Percentiles rank a stretch among this genome's conserved stretches.
Conservation (phyloP, 2,329 filamentous ascomycete genomes). For the Phyllachora maydis region DNA sequence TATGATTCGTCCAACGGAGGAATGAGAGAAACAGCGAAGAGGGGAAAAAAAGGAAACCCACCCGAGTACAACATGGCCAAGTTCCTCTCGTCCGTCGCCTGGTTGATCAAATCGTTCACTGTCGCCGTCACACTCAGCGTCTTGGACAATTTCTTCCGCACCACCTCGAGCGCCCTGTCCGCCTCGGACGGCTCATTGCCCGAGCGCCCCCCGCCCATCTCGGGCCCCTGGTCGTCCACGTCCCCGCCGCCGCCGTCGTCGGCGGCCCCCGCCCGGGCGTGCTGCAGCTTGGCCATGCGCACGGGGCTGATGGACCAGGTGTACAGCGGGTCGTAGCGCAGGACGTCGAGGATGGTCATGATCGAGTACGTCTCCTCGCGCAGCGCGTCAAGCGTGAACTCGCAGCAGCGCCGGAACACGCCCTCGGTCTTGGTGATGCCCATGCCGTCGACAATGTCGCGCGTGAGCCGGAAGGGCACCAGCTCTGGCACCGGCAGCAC, state of each 20-base stretch:
- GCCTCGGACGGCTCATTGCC: constrained; percentile 52
- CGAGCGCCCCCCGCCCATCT: constrained; percentile 17
- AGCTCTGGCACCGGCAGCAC: constrained; percentile 91
- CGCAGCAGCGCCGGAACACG: constrained; percentile 92
- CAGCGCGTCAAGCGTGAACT: constrained; percentile 87
- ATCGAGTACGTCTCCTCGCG: constrained; percentile 93
- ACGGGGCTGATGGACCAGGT: constrained; percentile 77
- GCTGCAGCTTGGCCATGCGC: constrained; percentile 41
- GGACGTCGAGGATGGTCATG: constrained; percentile 93
- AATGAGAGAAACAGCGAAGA: constrained; percentile 1
- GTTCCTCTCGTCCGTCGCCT: constrained; percentile 84
- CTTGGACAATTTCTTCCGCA: constrained; percentile 90
- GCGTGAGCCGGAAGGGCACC: constrained; percentile 83
- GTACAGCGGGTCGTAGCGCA: constrained; percentile 95
- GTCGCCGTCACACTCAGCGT: constrained; percentile 85
- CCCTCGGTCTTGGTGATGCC: constrained; percentile 88
- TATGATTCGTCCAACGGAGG: background rate
- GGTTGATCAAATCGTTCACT: constrained; percentile 91
- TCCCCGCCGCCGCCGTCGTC: constrained; percentile 24
- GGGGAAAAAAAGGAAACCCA: constrained; percentile 8
- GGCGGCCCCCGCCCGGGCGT: constrained; percentile 32
- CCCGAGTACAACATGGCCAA: constrained; percentile 76
- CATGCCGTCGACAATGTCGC: constrained; percentile 94
- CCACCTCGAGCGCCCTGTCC: constrained; percentile 75
- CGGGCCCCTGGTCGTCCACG: constrained; percentile 8